These are phyloP conservation scores for Sugiyamaella pinicola DNA, from an alignment of 1,139 yeast genomes.

Conservation along the genomic window DNA sequence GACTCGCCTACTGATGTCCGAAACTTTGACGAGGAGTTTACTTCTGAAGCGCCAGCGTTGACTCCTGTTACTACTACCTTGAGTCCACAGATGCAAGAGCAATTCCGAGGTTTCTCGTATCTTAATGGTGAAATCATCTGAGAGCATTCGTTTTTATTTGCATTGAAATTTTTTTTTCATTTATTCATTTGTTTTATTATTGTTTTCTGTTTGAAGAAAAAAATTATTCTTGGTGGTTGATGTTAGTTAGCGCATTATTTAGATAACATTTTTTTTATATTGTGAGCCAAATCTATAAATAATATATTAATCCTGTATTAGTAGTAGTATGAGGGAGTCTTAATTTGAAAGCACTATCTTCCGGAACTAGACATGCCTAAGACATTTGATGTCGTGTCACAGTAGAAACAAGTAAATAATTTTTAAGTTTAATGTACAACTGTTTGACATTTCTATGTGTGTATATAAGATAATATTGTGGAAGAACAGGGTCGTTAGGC, in stretches of 20 bases:
- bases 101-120: slow-evolving; percentile 94
- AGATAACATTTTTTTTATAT: slow-evolving; percentile 2
- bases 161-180: no score
- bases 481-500: neutral
- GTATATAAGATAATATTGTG: neutral
- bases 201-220: neutral
- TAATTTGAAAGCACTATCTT: neutral
- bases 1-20: slow-evolving; percentile 87
- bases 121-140: slow-evolving; percentile 60
- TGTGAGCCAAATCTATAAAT: slow-evolving; percentile 7
- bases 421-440: slow-evolving; percentile 7
- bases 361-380: no score
- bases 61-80: slow-evolving; percentile 91
- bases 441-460: slow-evolving; percentile 8
- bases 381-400: neutral
- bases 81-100: slow-evolving; percentile 89
- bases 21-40: slow-evolving; percentile 92
- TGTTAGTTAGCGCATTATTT: slow-evolving; percentile 12
- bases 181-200: no score
- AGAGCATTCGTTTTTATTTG: neutral
- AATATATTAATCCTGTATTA: slow-evolving; percentile 2
- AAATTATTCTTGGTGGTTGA: neutral
- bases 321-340: neutral
- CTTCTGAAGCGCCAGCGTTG: slow-evolving; percentile 90
- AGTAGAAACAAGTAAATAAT: neutral